A percentile compares a stretch with the other conserved stretches of the same genome.
Conservation (phyloP, 2,329 filamentous ascomycete genomes). For the Madurella fahalii region DNA sequence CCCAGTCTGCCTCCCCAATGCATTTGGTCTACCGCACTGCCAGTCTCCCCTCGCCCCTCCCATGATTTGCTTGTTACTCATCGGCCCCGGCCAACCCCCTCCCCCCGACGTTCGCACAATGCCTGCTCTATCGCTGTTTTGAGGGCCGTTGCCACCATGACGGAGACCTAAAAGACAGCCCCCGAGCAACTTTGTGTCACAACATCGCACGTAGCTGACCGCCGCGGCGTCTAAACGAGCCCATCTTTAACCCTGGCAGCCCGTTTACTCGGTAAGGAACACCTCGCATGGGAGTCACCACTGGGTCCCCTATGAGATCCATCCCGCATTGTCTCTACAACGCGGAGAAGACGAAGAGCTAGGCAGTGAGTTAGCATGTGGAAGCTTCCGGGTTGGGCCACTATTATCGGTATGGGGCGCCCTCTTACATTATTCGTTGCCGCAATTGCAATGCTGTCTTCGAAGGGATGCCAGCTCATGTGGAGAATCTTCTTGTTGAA, state of each 20-base stretch:
- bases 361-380: constrained; percentile 20
- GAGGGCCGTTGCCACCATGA: neutral
- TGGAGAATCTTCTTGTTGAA: constrained; percentile 99
- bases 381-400: neutral
- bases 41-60: neutral
- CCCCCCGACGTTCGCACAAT: neutral
- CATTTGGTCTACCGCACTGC: neutral
- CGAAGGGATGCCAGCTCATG: constrained; percentile 99
- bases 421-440: constrained; percentile 95
- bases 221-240: neutral
- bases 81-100: neutral
- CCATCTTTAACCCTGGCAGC: neutral
- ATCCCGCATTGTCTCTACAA: constrained; percentile 22
- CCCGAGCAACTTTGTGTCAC: neutral
- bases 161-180: neutral
- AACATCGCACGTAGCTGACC: neutral
- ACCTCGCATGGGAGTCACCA: neutral
- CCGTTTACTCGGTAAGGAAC: neutral
- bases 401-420: neutral
- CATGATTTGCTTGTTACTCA: neutral
- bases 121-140: constrained; percentile 4
- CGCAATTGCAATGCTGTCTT: constrained; percentile 98
- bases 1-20: constrained; percentile 3
- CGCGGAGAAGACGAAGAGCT: constrained; percentile 36
- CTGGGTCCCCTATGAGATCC: constrained; percentile 2